Percentiles rank a stretch among this genome's conserved stretches.
These are phyloP conservation scores for Pelargonium cotyledonis DNA, from an alignment of 441 rosid genomes.

Conservation along the genomic window DNA sequence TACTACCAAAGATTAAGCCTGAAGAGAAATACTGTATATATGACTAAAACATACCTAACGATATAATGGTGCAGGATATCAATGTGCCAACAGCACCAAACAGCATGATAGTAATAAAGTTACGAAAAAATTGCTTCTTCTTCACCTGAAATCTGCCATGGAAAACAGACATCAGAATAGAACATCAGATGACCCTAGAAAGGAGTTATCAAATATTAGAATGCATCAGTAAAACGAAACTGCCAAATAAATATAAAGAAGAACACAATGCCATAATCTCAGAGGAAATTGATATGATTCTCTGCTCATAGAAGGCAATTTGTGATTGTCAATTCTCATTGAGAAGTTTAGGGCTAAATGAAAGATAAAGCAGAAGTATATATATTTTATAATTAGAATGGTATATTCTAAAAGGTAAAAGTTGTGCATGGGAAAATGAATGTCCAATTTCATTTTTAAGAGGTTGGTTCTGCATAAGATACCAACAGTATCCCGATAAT, in stretches of 20 bases:
- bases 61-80: constrained; percentile 45
- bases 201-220: neutral
- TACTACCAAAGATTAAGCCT: neutral
- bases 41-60: constrained; percentile 30
- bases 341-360: constrained; percentile 1
- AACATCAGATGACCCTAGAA: neutral
- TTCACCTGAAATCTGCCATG: constrained; percentile 52
- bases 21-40: neutral
- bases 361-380: neutral
- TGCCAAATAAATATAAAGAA: neutral
- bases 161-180: constrained; percentile 14
- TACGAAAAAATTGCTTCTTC: constrained; percentile 54
- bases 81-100: constrained; percentile 54
- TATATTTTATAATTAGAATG: too few species aligned
- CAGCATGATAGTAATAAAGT: constrained; percentile 39
- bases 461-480: neutral
- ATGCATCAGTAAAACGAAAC: neutral
- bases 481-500: too few species aligned
- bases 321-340: neutral
- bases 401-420: too few species aligned
- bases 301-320: neutral
- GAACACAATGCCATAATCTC: neutral
- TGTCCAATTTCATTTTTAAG: neutral
- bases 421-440: too few species aligned
- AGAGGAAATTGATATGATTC: neutral